Evolutionary conservation across 495 filamentous ascomycete species (phyloP), one percentile per base, ranked within the genome.

Genomic region (Tuber calosporum): DNA sequence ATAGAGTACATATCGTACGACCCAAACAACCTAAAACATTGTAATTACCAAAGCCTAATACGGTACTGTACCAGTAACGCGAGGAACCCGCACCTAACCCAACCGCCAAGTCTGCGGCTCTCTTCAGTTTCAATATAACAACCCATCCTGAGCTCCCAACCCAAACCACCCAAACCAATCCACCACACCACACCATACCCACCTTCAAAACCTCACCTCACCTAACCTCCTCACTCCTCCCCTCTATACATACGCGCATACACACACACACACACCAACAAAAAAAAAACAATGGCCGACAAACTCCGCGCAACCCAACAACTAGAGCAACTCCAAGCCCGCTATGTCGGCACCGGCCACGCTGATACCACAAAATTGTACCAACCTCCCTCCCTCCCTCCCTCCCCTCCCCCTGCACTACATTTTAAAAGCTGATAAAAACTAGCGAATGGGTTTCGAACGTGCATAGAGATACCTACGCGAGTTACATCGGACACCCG

Each of bases 301-400:
- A 99, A 99, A 85, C 91, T 98, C 75, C 93, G 96, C 82, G 93
- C 93, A 20, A 91, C 94, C 73, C 96, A 98, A 83, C 95, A 98
- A 81, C 94, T 99, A 79, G 96, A 98, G 84, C 88, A 91, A 75
- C 91, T 98, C 17, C 95, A 99, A 84, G 88, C 93, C 79, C 93
- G 93, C 69, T 96, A 95, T 85, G 85, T 99, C 80, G 95, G 95
- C 82, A 98, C 94, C 17, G 96, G 96, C n/a, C 94, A 97, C 84
- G 93, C 95, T 69, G 95, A 99, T 84, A 98, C 96, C 13, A 97
- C 95, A 22, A 93, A 91, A 81, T 93, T 87, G 80, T 81, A 40
- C 70, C 58, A 66, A 20, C 36, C 39, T n/a, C 30, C 66, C 26
- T 41, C 39, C 13, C 36, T 58, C 26, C 13, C 36, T 58, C 26